phyloP scores from a whole-genome alignment of 371 early-diverging fungal genomes.

The Sporodiniella umbellata region DNA sequence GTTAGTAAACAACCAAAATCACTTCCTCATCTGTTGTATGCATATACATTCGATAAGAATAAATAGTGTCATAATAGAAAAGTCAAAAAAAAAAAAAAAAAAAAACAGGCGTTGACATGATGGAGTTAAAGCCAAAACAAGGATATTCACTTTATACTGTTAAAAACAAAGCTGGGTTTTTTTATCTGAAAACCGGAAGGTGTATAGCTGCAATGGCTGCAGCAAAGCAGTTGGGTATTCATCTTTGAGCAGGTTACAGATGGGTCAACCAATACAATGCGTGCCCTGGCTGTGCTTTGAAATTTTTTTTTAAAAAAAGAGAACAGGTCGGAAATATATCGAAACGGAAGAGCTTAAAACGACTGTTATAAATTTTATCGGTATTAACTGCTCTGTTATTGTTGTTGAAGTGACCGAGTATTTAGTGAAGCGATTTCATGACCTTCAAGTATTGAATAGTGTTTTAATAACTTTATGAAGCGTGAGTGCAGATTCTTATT shows the following conservation, averaged over 20 bases:
- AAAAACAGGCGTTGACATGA: no score
- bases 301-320: background rate
- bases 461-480: conserved; percentile 5
- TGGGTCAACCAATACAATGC: no score
- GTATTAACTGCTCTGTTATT: conserved; percentile 9
- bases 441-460: conserved; percentile 5
- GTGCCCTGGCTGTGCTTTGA: no score
- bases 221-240: no score
- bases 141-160: background rate
- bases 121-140: no score
- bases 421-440: conserved; percentile 6
- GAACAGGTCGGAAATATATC: conserved; percentile 6
- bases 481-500: conserved; percentile 1
- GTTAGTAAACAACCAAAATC: no score
- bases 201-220: background rate
- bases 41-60: no score
- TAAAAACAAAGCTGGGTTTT: background rate
- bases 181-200: background rate
- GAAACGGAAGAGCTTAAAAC: conserved; percentile 8
- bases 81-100: no score
- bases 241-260: no score
- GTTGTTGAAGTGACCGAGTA: conserved; percentile 13
- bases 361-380: conserved; percentile 2
- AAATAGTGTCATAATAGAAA: no score
- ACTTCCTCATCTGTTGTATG: no score